Percentiles rank a stretch among this genome's conserved stretches.
phyloP scores from a whole-genome alignment of 192 early-diverging fungal species.

The Coemansia sp. region DNA sequence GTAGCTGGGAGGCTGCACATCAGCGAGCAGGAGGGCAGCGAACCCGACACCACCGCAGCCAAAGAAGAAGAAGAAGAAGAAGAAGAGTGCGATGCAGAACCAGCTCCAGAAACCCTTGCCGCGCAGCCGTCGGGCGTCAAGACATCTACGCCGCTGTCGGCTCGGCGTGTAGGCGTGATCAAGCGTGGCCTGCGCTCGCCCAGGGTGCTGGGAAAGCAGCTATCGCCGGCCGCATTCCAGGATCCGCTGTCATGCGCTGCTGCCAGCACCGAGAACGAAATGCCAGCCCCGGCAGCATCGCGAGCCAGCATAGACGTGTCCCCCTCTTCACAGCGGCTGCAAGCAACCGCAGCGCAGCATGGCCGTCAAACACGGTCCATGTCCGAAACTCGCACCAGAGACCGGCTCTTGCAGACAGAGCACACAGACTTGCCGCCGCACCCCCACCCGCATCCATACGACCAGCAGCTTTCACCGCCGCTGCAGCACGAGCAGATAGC shows the following conservation, averaged over 20 bases:
- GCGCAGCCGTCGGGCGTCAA: conserved; percentile 3
- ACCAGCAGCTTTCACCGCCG: conserved; percentile 48
- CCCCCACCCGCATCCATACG: conserved; percentile 42
- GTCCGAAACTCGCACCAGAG: conserved; percentile 25
- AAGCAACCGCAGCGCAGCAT: conserved; percentile 1
- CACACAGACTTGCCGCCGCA: conserved; percentile 1
- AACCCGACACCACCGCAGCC: conserved; percentile 1
- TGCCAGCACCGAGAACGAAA: conserved; percentile 8
- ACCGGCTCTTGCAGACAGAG: not conserved
- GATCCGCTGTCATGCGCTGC: conserved; percentile 49
- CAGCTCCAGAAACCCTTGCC: not conserved
- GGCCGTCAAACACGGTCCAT: conserved; percentile 44
- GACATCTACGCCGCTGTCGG: conserved; percentile 26
- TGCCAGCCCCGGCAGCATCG: not conserved
- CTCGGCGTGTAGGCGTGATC: conserved; percentile 44
- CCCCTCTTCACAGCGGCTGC: conserved; percentile 5
- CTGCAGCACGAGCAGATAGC: conserved; percentile 42
- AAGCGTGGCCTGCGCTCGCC: conserved; percentile 48
- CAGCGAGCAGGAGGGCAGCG: not conserved
- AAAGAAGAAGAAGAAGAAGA: not conserved
- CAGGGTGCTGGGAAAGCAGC: conserved; percentile 41
- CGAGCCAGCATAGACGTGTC: conserved; percentile 38
- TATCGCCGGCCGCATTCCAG: conserved; percentile 36
- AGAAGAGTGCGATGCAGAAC: not conserved
- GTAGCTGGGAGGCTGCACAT: conserved; percentile 14